Evolutionary conservation across 306 rosid species (phyloP).

Genomic region (Oxytropis ochrocephala): DNA sequence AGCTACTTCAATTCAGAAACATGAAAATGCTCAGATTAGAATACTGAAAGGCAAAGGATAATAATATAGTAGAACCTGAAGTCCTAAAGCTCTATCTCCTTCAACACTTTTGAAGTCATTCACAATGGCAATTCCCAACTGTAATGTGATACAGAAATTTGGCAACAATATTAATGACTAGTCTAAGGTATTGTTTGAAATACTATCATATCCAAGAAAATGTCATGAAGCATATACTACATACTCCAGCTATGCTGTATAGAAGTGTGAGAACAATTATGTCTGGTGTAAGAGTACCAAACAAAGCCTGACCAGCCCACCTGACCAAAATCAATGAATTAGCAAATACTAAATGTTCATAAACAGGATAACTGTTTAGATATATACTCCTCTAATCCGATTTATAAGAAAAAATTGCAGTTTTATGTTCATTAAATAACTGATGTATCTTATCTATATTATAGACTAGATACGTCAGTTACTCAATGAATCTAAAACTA

Average conservation of each 20-base stretch:
- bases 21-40: background rate
- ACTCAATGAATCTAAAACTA: too few relatives aligned
- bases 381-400: background rate
- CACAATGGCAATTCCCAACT: slow-evolving; percentile 97
- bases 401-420: too few relatives aligned
- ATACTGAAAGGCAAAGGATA: background rate
- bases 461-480: too few relatives aligned
- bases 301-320: slow-evolving; percentile 99
- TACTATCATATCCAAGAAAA: slow-evolving; percentile 2
- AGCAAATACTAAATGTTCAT: too few relatives aligned
- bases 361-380: too few relatives aligned
- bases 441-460: too few relatives aligned
- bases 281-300: slow-evolving; percentile 94
- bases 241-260: slow-evolving; percentile 97
- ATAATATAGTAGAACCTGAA: slow-evolving; percentile 60
- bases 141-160: slow-evolving; percentile 19
- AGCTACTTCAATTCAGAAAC: slow-evolving; percentile 9
- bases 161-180: background rate
- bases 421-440: too few relatives aligned
- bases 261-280: slow-evolving; percentile 75
- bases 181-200: background rate
- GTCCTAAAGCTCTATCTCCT: slow-evolving; percentile 97
- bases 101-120: slow-evolving; percentile 96
- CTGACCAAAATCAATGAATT: slow-evolving; percentile 26
- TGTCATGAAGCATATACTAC: slow-evolving; percentile 24